These are phyloP conservation scores for Xylariomycetidae sp. DNA, from an alignment of 2,329 filamentous ascomycete species.

Conservation along the genomic window DNA sequence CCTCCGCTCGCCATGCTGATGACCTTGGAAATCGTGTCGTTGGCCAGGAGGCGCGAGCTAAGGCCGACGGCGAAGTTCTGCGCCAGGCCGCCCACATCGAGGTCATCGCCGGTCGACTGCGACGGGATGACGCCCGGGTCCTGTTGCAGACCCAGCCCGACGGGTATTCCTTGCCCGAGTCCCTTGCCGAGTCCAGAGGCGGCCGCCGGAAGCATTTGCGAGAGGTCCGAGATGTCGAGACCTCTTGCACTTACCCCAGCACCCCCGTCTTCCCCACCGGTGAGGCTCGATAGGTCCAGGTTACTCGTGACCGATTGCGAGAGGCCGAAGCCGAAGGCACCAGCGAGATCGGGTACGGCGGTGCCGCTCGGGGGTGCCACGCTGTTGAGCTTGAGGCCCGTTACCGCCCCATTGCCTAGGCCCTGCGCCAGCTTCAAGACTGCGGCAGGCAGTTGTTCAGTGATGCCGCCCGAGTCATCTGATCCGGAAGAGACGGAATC, in stretches of 20 bases:
- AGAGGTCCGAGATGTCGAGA: conserved; percentile 4
- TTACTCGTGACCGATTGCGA: conserved; percentile 14
- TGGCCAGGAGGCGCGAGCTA: conserved; percentile 25
- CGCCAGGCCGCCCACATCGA: conserved; percentile 18
- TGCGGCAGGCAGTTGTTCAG: conserved; percentile 8
- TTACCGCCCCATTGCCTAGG: conserved; percentile 12
- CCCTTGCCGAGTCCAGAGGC: conserved; percentile 24
- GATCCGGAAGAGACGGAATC: too few relatives aligned
- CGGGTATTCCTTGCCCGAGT: conserved; percentile 18
- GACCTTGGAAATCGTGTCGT: conserved; percentile 24
- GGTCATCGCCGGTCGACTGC: conserved; percentile 11
- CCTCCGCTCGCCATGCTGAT: too few relatives aligned
- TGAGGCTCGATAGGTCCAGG: conserved; percentile 11
- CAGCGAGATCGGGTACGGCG: conserved; percentile 11
- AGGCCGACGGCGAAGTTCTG: conserved; percentile 22
- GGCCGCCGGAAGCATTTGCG: conserved; percentile 16
- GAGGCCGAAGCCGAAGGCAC: conserved; percentile 17
- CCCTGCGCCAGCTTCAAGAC: conserved; percentile 12
- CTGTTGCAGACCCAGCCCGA: conserved; percentile 24
- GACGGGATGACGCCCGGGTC: conserved; percentile 11
- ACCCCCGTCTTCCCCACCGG: too few relatives aligned
- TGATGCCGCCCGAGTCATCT: conserved; percentile 3
- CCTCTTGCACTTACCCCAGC: too few relatives aligned
- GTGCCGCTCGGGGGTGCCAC: conserved; percentile 5
- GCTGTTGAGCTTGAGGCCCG: conserved; percentile 12